Percentiles rank a stretch among this genome's conserved stretches.
phyloP scores from a whole-genome alignment of 352 stramenopile species.

The Discostella stelligera region DNA sequence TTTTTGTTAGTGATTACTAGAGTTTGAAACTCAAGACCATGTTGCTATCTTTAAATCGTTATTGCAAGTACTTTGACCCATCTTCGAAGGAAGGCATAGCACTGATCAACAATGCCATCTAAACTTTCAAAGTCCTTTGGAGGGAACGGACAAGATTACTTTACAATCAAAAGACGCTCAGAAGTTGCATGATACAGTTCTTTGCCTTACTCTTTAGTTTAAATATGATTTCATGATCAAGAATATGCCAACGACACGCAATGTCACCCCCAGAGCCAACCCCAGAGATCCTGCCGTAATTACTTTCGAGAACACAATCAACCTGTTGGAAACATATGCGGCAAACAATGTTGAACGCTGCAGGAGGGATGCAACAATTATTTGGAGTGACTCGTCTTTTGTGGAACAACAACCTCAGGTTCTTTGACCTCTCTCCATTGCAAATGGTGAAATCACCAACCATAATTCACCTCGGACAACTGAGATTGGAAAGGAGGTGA shows the following conservation, averaged over 20 bases:
- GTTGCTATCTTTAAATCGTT: not conserved
- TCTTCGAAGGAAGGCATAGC: not conserved
- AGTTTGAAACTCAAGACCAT: too few relatives aligned
- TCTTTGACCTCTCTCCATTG: not conserved
- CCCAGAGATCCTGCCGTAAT: not conserved
- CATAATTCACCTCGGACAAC: not conserved
- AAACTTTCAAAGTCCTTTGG: not conserved
- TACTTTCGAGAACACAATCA: not conserved
- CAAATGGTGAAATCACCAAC: not conserved
- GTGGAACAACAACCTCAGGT: not conserved
- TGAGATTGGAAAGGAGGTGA: not conserved
- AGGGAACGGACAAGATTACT: not conserved
- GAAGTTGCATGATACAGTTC: conserved; percentile 1
- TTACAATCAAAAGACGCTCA: not conserved
- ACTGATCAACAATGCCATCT: not conserved
- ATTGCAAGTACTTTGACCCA: not conserved
- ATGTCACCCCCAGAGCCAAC: not conserved
- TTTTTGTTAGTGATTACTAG: too few relatives aligned
- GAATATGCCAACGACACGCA: not conserved
- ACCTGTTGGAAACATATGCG: not conserved
- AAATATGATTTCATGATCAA: not conserved
- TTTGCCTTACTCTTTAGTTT: not conserved
- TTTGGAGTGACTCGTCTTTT: not conserved
- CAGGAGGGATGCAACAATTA: not conserved
- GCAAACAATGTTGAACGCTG: not conserved